Evolutionary conservation across 768 basidiomycete genomes (phyloP), one percentile per base, ranked within the genome.

Genomic region (Pleurotus sapidus): DNA sequence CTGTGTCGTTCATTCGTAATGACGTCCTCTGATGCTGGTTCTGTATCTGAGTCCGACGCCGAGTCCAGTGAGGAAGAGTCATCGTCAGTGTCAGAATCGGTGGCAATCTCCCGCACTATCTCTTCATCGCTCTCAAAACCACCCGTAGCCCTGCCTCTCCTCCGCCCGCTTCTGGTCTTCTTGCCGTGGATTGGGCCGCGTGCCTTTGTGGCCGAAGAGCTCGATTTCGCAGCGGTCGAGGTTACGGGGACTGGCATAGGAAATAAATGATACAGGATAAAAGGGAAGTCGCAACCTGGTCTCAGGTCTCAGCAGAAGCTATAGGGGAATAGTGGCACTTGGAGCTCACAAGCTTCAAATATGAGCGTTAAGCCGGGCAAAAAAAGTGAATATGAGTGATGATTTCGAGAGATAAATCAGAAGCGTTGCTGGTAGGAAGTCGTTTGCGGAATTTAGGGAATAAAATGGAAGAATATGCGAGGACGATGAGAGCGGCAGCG

Each of bases 51-150:
- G 68, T 89, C 88, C 37, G 84, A 84, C 40, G 74, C 81, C 37
- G 82, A 84, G 61, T 78, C 81, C 59, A 75, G 62, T 27, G 84
- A 86, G 53, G 87, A 87, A 45, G 73, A 73, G 64, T 84, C 81
- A 58, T 82, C 81, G 47, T 82, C 83, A 46, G 84, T 85, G 5
- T 76, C 73, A 8, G 89, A 87, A 70, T 90, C 89, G 18, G 88
- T 84, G 61, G 76, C 82, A 5, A 75, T 77, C 70, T 88, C 89
- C 59, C 91, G 80, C 73, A 82, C 82, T 53, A 92, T 77, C 69
- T 91, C 90, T 25, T 91, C 90, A 64, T 92, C 91, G 61, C 88
- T 91, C 54, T 83, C 86, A 27, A 86, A 74, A 37, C 72, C 78
- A 56, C 76, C 76, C 62, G 75, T 79, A 3, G 75, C 86, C 64